Evolutionary conservation across 2,329 filamentous ascomycete species (phyloP), one percentile per base, ranked within the genome.

Genomic region (Colletotrichum euphorbiae): DNA sequence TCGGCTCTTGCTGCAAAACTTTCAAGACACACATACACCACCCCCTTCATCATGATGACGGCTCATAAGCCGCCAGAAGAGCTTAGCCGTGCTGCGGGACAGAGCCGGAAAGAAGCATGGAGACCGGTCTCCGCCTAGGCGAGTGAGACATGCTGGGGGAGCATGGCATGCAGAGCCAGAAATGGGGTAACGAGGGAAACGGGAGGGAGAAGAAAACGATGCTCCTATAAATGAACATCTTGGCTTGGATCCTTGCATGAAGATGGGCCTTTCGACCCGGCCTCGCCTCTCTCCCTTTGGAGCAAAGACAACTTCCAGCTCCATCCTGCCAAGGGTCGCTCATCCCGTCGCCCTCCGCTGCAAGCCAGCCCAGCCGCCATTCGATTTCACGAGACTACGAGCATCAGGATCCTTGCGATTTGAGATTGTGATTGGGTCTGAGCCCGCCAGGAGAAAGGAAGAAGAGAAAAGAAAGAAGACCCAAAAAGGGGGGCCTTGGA

Each of bases 151-250:
- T 17, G 13, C 36, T 21, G 61, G 40, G 50, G 46, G 28, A 45
- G 42, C 19, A 31, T 59, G 65, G 54, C 46, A 68, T 36, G 65
- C 46, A 60, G 54, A 67, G 65, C 40, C 61, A 59, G 65, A 54
- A 48, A 61, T 68, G 61, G 65, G 65, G 65, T 65, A 68, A 68
- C 57, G 57, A 50, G 57, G 17, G 21, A 50, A 31, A 40, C 61
- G 46, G 28, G 54, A 59, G 61, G 46, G 61, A 65, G 46, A 68
- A 68, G 61, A 65, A 68, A 42, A 36, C 21, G 46, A 36, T 7
- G 21, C 24, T 28, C 15, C 54, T 68, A 68, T 68, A 65, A 68
- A 68, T 65, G 40, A 65, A 64, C 19, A 51, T 28, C n/a, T 52
- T 19, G 33, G 28, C 17, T 51, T 61, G 19, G 19, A 55, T 50